These are phyloP conservation scores for Ceratobasidium sp. DNA, from an alignment of 1,284 basidiomycete species.

Conservation along the genomic window DNA sequence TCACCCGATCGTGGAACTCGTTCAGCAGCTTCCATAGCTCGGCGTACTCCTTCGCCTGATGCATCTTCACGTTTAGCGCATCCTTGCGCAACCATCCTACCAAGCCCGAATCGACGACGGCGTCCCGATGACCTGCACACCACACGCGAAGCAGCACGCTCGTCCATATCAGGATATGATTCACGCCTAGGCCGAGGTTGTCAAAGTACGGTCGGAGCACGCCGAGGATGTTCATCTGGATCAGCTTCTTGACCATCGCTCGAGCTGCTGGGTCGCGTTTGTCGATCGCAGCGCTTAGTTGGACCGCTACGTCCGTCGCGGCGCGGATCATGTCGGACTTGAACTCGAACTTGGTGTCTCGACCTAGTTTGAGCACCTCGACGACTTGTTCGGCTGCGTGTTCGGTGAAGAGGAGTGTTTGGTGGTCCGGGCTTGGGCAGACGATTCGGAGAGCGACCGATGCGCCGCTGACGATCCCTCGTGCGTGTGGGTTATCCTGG, in stretches of 20 bases:
- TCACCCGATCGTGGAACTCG: slow-evolving; percentile 40
- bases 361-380: slow-evolving; percentile 32
- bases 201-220: slow-evolving; percentile 43
- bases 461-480: slow-evolving; percentile 36
- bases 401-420: slow-evolving; percentile 24
- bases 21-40: slow-evolving; percentile 40
- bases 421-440: slow-evolving; percentile 33
- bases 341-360: slow-evolving; percentile 44
- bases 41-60: slow-evolving; percentile 29
- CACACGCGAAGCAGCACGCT: slow-evolving; percentile 24
- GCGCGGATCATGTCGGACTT: slow-evolving; percentile 45
- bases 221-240: slow-evolving; percentile 26
- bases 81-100: slow-evolving; percentile 41
- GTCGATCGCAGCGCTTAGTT: slow-evolving; percentile 19
- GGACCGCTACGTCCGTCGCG: slow-evolving; percentile 38
- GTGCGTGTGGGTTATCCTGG: slow-evolving; percentile 40
- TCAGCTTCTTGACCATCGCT: slow-evolving; percentile 15
- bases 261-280: slow-evolving; percentile 12
- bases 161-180: slow-evolving; percentile 36
- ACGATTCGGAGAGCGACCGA: slow-evolving; percentile 25
- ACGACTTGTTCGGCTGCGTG: slow-evolving; percentile 24
- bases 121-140: slow-evolving; percentile 28
- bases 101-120: slow-evolving; percentile 32
- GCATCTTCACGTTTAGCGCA: slow-evolving; percentile 32
- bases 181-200: slow-evolving; percentile 41